A percentile compares a stretch with the other conserved stretches of the same genome.
phyloP scores from a whole-genome alignment of 495 filamentous ascomycete species.

The Articulospora tetracladia region DNA sequence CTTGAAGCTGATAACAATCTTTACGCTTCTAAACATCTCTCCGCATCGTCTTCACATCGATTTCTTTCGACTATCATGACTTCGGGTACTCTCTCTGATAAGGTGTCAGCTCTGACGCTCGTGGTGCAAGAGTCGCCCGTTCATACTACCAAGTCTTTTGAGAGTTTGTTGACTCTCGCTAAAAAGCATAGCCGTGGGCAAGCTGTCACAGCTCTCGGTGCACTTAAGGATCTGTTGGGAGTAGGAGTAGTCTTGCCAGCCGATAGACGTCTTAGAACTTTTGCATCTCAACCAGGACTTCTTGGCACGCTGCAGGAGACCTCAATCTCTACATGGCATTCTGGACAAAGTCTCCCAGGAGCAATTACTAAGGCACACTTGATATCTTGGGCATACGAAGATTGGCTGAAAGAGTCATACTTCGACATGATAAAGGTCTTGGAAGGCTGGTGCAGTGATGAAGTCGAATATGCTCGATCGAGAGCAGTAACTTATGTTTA shows the following conservation, averaged over 20 bases:
- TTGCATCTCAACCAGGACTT: slow-evolving; percentile 76
- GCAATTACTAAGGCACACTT: slow-evolving; percentile 69
- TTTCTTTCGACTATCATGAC: slow-evolving; percentile 97
- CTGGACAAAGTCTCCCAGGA: slow-evolving; percentile 62
- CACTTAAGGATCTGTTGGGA: slow-evolving; percentile 89
- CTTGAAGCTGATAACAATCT: slow-evolving; percentile 69
- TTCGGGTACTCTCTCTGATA: slow-evolving; percentile 92
- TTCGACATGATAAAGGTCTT: slow-evolving; percentile 89
- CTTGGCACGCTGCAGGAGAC: slow-evolving; percentile 60
- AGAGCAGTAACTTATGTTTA: slow-evolving; percentile 84
- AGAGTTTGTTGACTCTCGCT: slow-evolving; percentile 73
- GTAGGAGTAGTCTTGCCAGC: slow-evolving; percentile 80
- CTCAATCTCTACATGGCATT: slow-evolving; percentile 54
- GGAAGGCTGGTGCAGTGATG: slow-evolving; percentile 87
- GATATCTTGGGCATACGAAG: slow-evolving; percentile 88
- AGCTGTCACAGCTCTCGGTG: slow-evolving; percentile 84
- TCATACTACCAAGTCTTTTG: slow-evolving; percentile 84
- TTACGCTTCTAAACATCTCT: slow-evolving; percentile 50
- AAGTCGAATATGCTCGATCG: slow-evolving; percentile 84
- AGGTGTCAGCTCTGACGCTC: slow-evolving; percentile 90
- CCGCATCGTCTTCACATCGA: slow-evolving; percentile 73
- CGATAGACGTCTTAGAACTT: slow-evolving; percentile 74
- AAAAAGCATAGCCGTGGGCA: slow-evolving; percentile 90
- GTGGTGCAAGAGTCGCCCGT: slow-evolving; percentile 93
- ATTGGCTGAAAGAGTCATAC: slow-evolving; percentile 87